Percentiles rank a stretch among this genome's conserved stretches.
These are phyloP conservation scores for Colletotrichum sojae DNA, from an alignment of 2,329 filamentous ascomycete genomes.

Conservation along the genomic window DNA sequence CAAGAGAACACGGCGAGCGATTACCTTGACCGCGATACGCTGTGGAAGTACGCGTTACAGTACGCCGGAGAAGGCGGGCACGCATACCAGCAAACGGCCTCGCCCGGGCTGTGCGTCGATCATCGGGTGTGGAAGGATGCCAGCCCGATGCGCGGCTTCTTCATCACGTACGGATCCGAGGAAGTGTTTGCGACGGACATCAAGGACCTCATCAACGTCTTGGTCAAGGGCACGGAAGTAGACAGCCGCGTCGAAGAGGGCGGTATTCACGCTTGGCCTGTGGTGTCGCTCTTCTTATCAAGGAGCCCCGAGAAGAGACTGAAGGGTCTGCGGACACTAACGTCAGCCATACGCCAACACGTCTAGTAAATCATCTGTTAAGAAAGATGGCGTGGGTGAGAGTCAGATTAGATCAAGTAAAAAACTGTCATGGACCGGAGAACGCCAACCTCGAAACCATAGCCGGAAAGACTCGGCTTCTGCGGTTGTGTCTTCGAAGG, in stretches of 20 bases:
- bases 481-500: constrained; percentile 43
- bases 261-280: constrained; percentile 87
- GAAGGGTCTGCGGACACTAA: constrained; percentile 62
- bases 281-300: constrained; percentile 74
- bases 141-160: constrained; percentile 76
- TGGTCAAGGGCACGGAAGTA: constrained; percentile 69
- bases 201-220: constrained; percentile 68
- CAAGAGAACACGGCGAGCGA: constrained; percentile 81
- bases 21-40: constrained; percentile 77
- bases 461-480: constrained; percentile 65
- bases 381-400: constrained; percentile 2
- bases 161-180: constrained; percentile 80
- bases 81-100: constrained; percentile 58
- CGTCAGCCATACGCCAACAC: constrained; percentile 36
- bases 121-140: constrained; percentile 76
- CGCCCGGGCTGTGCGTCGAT: constrained; percentile 80
- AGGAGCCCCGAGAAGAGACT: constrained; percentile 63
- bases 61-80: constrained; percentile 69
- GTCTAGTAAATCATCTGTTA: constrained; percentile 24
- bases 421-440: constrained; percentile 58
- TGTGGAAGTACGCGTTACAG: constrained; percentile 79
- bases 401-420: constrained; percentile 79
- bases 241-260: constrained; percentile 72
- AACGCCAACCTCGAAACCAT: constrained; percentile 61
- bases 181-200: constrained; percentile 85